A percentile compares a stretch with the other conserved stretches of the same genome.
phyloP scores from a whole-genome alignment of 345 rosid genomes.

The Lagerstroemia speciosa region DNA sequence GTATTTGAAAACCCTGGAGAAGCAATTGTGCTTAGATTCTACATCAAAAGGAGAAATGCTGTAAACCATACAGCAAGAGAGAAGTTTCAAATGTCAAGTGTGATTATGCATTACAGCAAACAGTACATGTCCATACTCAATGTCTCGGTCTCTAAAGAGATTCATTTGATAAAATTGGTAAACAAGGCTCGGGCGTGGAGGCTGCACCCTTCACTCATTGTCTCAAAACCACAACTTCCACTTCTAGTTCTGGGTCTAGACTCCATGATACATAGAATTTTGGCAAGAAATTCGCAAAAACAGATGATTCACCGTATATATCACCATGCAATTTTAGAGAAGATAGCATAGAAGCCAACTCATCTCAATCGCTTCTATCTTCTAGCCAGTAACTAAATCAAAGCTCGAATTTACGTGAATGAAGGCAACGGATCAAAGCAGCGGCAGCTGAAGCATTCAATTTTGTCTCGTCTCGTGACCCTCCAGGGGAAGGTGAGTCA shows the following conservation, averaged over 20 bases:
- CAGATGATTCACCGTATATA: neutral
- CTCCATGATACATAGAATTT: neutral
- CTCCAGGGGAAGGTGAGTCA: neutral
- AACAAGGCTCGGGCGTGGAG: too few species aligned
- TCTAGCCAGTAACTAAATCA: neutral
- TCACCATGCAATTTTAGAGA: too few species aligned
- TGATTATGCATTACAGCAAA: neutral
- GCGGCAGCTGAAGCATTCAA: neutral
- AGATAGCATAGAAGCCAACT: neutral
- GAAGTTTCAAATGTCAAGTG: neutral
- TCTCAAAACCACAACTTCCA: neutral
- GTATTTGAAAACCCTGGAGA: constrained; percentile 59
- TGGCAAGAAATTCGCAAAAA: neutral
- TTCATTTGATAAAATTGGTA: too few species aligned
- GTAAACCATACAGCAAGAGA: neutral
- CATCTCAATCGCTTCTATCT: neutral
- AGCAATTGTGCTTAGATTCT: neutral
- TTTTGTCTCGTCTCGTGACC: neutral
- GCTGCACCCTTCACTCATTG: too few species aligned
- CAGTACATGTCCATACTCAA: too few species aligned
- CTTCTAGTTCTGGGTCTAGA: neutral
- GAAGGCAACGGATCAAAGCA: neutral
- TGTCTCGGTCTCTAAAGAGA: too few species aligned
- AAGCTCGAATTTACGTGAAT: neutral
- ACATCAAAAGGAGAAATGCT: neutral